Evolutionary conservation across 192 early-diverging fungal species (phyloP).

Genomic region (Jimgerdemannia lactiflua): DNA sequence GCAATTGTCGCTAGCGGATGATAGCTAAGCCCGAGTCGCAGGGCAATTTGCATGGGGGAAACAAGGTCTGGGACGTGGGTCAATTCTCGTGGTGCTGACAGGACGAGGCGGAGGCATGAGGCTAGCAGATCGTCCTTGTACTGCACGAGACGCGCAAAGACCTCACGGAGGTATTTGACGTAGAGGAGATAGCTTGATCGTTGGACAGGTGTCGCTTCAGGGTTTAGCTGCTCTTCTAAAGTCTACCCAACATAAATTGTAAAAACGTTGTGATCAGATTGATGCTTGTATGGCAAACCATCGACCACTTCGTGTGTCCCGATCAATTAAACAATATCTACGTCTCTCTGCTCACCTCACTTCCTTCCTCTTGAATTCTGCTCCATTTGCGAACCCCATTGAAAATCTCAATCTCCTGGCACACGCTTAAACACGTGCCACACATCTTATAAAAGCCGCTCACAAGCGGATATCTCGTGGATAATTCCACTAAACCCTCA

Average conservation of each 20-base stretch:
- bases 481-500: conserved; percentile 45
- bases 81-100: conserved; percentile 57
- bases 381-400: not conserved
- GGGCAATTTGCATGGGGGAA: conserved; percentile 57
- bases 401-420: conserved; percentile 36
- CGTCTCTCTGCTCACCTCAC: not conserved
- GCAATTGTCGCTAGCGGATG: conserved; percentile 59
- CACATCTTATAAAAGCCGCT: conserved; percentile 76
- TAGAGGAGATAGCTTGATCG: conserved; percentile 36
- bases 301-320: no score
- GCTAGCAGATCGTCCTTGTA: conserved; percentile 78
- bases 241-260: not conserved
- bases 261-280: conserved; percentile 1
- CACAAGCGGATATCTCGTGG: conserved; percentile 56
- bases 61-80: conserved; percentile 44
- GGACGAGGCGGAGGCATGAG: conserved; percentile 61
- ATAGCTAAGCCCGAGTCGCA: conserved; percentile 65
- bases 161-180: conserved; percentile 53
- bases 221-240: conserved; percentile 1
- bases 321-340: not conserved
- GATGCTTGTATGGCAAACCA: no score
- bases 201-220: conserved; percentile 20
- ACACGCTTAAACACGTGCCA: conserved; percentile 39
- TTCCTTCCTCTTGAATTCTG: not conserved
- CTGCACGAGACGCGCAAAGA: conserved; percentile 56